Base-by-base conservation (phyloP, 495 filamentous ascomycete species). In the Emericellopsis terricola region DNA sequence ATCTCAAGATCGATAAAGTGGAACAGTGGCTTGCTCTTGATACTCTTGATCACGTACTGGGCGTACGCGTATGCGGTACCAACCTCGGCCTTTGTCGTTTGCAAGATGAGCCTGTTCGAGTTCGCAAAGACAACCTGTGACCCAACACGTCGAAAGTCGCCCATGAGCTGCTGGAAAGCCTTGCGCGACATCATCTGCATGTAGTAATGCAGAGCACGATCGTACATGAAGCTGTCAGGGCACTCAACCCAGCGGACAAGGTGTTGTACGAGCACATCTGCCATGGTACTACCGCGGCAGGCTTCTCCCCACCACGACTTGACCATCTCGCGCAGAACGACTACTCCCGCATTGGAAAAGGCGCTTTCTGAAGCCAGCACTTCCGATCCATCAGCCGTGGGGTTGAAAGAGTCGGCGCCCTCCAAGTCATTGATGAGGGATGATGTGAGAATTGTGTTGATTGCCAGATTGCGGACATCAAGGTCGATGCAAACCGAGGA, bases 141-240 rank as follows among this genome's bases (percentile, higher is more conserved):
- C 3, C 89, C 89, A 24, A 99, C 89, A 10, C 89, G 76, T 40
- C 82, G 68, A 62, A 96, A 99, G 53, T 99, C 89, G 2, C 77
- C 80, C 84, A 99, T 92, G 32, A 99, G 68, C 53, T 94, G 84
- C 40, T 91, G 78, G 36, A 99, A 81, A 0, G 91, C 91, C 51
- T 96, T 99, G 29, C 78, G 75, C 17, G 85, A 94, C 71, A 99
- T 85, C 73, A 93, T 84, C 49, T 94, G 87, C 24, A 99, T 85
- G 47, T 99, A 96, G 56, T 92, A 87, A 44, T 94, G 85, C 41
- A 99, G 55, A n/a, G 85, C 81, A 6, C 82, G 78, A 51, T 99
- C 89, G 50, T 94, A 96, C 17, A 99, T 77, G 53, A 87, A 93
- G 0, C 84, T 93, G 15, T 76, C 72, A 2, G 86, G 81, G 36